A percentile compares a stretch with the other conserved stretches of the same genome.
phyloP scores from a whole-genome alignment of 2,329 filamentous ascomycete species.

The Calonectria ilicicola region DNA sequence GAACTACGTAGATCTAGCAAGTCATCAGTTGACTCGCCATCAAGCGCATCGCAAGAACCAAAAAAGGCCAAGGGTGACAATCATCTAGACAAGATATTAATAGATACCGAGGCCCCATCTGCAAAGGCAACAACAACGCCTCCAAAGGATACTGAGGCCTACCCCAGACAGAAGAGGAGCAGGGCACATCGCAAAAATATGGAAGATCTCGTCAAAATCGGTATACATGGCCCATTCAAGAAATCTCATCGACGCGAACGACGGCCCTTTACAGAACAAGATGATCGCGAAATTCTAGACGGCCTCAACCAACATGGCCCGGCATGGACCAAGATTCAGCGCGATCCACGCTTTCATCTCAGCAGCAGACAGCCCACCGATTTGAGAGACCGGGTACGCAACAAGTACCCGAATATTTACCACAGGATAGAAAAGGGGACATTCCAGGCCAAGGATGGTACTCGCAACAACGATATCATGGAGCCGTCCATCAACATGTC shows the following conservation, averaged over 20 bases:
- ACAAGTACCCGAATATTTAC: constrained; percentile 72
- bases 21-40: constrained; percentile 36
- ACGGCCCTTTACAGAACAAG: constrained; percentile 71
- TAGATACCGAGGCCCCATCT: constrained; percentile 54
- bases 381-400: constrained; percentile 71
- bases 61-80: constrained; percentile 61
- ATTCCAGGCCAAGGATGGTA: constrained; percentile 58
- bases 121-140: constrained; percentile 42
- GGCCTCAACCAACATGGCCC: constrained; percentile 71
- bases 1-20: constrained; percentile 64
- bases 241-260: constrained; percentile 71
- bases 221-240: constrained; percentile 72
- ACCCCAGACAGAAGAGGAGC: constrained; percentile 60
- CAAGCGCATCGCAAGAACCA: constrained; percentile 38
- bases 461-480: constrained; percentile 56
- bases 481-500: constrained; percentile 65
- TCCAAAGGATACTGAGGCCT: constrained; percentile 48
- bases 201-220: constrained; percentile 67
- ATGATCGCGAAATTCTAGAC: constrained; percentile 71
- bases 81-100: constrained; percentile 68
- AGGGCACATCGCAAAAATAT: constrained; percentile 67
- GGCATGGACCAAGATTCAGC: constrained; percentile 74
- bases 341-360: constrained; percentile 69
- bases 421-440: constrained; percentile 67
- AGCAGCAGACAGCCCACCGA: constrained; percentile 71